A percentile compares a stretch with the other conserved stretches of the same genome.
Conservation (phyloP, 1,284 basidiomycete species). For the Schizopora paradoxa region DNA sequence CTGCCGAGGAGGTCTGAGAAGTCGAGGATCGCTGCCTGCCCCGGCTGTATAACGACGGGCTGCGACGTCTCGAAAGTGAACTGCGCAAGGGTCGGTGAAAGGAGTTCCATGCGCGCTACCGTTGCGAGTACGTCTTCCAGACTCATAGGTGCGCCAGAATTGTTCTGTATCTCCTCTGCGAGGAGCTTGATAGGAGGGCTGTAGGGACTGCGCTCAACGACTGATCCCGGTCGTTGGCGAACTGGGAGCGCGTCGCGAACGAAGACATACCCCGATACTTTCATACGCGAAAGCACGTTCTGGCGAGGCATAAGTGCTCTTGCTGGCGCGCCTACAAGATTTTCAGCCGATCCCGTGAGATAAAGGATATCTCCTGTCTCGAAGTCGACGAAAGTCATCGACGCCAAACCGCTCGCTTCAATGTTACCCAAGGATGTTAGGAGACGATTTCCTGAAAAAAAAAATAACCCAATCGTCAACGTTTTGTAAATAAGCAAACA, state of each 20-base stretch:
- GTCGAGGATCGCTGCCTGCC: slow-evolving; percentile 52
- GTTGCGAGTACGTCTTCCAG: slow-evolving; percentile 29
- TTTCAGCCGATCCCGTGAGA: slow-evolving; percentile 51
- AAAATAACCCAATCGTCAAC: not conserved
- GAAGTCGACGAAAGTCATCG: slow-evolving; percentile 52
- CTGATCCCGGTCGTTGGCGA: slow-evolving; percentile 36
- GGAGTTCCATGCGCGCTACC: slow-evolving; percentile 37
- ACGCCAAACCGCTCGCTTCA: slow-evolving; percentile 49
- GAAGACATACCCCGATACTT: slow-evolving; percentile 46
- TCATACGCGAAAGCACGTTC: slow-evolving; percentile 43
- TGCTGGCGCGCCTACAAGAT: slow-evolving; percentile 43
- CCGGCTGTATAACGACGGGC: slow-evolving; percentile 38
- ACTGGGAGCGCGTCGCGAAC: slow-evolving; percentile 53
- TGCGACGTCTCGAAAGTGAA: slow-evolving; percentile 44
- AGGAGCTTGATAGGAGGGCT: slow-evolving; percentile 53
- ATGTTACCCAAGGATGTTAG: slow-evolving; percentile 62
- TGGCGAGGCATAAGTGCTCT: slow-evolving; percentile 51
- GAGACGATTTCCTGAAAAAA: slow-evolving; percentile 49
- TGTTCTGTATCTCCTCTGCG: slow-evolving; percentile 37
- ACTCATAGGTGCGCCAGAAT: slow-evolving; percentile 14
- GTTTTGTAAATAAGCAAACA: not conserved
- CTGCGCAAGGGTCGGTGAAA: slow-evolving; percentile 45
- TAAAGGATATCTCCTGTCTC: slow-evolving; percentile 53
- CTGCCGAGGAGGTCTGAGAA: slow-evolving; percentile 45
- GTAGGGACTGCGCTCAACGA: slow-evolving; percentile 43